These are phyloP conservation scores for Akebia trifoliata DNA, from an alignment of 164 flowering plant genomes.

Conservation along the genomic window DNA sequence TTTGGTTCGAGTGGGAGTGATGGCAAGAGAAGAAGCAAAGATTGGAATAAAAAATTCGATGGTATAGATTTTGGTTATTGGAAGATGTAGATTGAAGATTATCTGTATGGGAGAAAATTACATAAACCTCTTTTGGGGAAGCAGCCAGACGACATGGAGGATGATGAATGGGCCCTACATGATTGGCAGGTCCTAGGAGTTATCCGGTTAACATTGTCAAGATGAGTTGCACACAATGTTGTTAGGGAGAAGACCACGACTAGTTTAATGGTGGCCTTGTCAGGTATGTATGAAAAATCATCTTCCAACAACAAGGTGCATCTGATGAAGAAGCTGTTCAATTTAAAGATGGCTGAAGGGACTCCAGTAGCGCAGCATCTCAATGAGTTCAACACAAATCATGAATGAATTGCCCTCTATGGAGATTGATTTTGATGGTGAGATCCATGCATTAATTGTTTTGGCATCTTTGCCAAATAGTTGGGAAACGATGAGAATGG, in stretches of 20 bases:
- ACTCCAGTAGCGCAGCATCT: too few relatives aligned
- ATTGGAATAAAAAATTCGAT: neutral
- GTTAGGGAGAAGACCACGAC: conserved; percentile 3
- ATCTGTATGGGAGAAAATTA: too few relatives aligned
- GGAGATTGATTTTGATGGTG: too few relatives aligned
- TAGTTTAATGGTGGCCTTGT: neutral
- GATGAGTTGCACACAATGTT: neutral
- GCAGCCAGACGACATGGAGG: neutral
- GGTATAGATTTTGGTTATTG: neutral
- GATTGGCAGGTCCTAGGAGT: neutral
- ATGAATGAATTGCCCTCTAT: neutral
- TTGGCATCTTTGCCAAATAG: neutral
- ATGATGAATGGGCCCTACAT: neutral
- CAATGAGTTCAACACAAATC: conserved; percentile 1
- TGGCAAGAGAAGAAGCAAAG: neutral
- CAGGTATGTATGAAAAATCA: conserved; percentile 11
- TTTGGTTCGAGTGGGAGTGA: neutral
- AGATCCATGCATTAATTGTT: too few relatives aligned
- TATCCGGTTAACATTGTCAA: neutral
- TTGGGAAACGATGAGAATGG: too few relatives aligned
- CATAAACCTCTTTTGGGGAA: neutral
- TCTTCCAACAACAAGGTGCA: conserved; percentile 4
- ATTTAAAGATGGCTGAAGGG: conserved; percentile 5
- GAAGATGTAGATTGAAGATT: too few relatives aligned
- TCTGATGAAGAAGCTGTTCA: conserved; percentile 8